phyloP scores from a whole-genome alignment of 768 basidiomycete species.

The Rhodocollybia butyracea region DNA sequence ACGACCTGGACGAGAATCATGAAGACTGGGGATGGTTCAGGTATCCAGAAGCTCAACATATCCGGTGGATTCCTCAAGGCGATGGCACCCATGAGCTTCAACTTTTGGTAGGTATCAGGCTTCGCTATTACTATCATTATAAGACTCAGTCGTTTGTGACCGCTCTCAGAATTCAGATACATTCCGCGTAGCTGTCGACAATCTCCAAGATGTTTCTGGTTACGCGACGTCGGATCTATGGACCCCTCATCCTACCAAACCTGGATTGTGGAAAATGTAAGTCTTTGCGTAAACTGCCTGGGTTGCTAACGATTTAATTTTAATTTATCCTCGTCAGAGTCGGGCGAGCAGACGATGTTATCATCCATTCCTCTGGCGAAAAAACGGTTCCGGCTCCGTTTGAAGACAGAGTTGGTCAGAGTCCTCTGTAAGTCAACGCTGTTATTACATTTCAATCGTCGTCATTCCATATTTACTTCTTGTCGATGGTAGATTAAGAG shows the following conservation, averaged over 20 bases:
- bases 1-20: background rate
- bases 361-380: slow-evolving; percentile 27
- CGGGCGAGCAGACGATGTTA: slow-evolving; percentile 28
- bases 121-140: background rate
- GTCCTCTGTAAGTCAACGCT: slow-evolving; percentile 18
- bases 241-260: slow-evolving; percentile 38
- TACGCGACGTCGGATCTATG: slow-evolving; percentile 44
- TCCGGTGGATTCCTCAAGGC: slow-evolving; percentile 33
- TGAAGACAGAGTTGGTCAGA: slow-evolving; percentile 19
- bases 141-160: background rate
- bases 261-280: slow-evolving; percentile 33
- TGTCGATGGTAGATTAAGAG: slow-evolving; percentile 20
- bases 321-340: no score
- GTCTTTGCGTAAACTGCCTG: no score
- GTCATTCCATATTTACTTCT: background rate
- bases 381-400: slow-evolving; percentile 30
- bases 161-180: slow-evolving; percentile 23
- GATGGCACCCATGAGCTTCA: slow-evolving; percentile 37
- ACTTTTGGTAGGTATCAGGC: slow-evolving; percentile 26
- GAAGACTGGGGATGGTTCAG: slow-evolving; percentile 30
- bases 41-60: slow-evolving; percentile 17
- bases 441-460: no score
- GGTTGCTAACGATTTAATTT: no score
- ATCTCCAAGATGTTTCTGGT: slow-evolving; percentile 32
- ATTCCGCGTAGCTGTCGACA: slow-evolving; percentile 28